Base-by-base conservation (phyloP, 768 basidiomycete species). In the Suillus decipiens region DNA sequence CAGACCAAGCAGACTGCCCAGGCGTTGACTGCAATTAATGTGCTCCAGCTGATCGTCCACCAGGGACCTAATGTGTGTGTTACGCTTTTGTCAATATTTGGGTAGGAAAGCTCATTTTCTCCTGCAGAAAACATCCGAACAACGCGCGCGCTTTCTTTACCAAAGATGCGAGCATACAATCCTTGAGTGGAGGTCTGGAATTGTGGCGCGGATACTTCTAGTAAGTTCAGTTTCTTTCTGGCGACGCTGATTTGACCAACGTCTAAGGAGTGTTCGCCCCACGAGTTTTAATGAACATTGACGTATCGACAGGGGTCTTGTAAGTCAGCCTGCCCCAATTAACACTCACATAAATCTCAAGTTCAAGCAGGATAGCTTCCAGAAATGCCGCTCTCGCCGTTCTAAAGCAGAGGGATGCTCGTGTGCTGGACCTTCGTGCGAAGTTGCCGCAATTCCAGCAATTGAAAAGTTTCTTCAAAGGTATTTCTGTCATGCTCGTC, bases 191-290 rank as follows among this genome's bases (percentile, higher is more conserved):
- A 2, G 74, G 74, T 4, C 66, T 86, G 0, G 80, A 83, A 43
- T 62, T 86, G 0, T 79, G 82, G 73, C 73, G 79, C 9, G 85
- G 85, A 0, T 83, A 76, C 48, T 85, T 79, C 61, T 83, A 84
- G 85, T 85, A 61, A 33, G 80, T 68, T 34, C 22, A 6, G 47
- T 36, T 50, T 36, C 22, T 24, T 45, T 33, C 11, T 28, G 42
- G 45, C 42, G 37, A 12, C 42, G 11, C 34, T 1, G 54, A 51
- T 34, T 56, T 55, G 66, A 42, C n/a, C 41, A 19, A 43, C 48
- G 34, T 41, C 22, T 19, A 19, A 22, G 83, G 64, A 82, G 80
- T 51, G 81, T 85, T 43, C 78, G 84, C 1, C 83, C 82, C 0
- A 73, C 78, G 73, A 10, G 78, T 84, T 64, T 67, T 82, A 0